Base-by-base conservation (phyloP, 208 protist species). In the Acanthamoeba lenticulata region DNA sequence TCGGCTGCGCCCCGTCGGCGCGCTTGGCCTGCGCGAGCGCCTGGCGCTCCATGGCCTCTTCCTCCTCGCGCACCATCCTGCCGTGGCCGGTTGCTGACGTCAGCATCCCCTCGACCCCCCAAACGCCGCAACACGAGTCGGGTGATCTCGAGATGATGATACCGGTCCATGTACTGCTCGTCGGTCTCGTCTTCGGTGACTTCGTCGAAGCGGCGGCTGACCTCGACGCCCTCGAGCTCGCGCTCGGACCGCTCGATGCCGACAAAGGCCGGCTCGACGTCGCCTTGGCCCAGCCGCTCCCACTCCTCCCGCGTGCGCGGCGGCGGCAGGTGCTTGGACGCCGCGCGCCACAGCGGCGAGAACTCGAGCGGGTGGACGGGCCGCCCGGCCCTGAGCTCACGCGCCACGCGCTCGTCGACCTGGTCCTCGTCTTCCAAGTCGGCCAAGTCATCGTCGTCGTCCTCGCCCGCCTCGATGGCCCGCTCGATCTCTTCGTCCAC, bases 101-200 rank as follows among this genome's bases (percentile, higher is more conserved):
- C n/a, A n/a, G n/a, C n/a, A n/a, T n/a, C n/a, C n/a, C n/a, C n/a
- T n/a, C n/a, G n/a, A n/a, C n/a, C n/a, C n/a, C n/a, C n/a, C n/a
- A n/a, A n/a, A n/a, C n/a, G n/a, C n/a, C n/a, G n/a, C n/a, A n/a
- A n/a, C n/a, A n/a, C n/a, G n/a, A n/a, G n/a, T n/a, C n/a, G n/a
- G n/a, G n/a, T n/a, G n/a, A n/a, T n/a, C n/a, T n/a, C n/a, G n/a
- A 60, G 52, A 72, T 27, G 13, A 72, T 72, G 9, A 7, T 83
- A 83, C 74, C 74, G 36, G 1, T 83, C 74, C 74, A 83, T 83
- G 74, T 83, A 83, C 74, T 83, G 74, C 42, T 83, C 74, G 74
- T 83, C 74, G 0, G 74, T 83, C 40, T 83, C 74, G 42, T 83
- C 34, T 7, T 83, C 74, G 13, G 21, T 11, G 27, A 83, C 74